These are phyloP conservation scores for Mallotus repandus DNA, from an alignment of 441 rosid species.

Conservation along the genomic window DNA sequence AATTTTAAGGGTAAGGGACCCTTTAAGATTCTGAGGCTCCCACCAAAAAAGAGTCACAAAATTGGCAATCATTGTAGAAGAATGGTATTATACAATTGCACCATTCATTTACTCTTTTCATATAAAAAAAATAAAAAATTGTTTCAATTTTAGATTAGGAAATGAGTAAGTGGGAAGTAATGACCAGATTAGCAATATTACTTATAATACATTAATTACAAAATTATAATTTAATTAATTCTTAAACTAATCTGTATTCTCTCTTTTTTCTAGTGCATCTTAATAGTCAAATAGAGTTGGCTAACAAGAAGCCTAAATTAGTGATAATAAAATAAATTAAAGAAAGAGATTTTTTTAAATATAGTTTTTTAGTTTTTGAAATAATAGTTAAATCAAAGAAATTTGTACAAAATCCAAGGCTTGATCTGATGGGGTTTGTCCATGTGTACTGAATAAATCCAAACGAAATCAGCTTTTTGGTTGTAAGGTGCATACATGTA, in stretches of 20 bases:
- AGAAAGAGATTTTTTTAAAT: not conserved
- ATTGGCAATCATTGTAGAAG: conserved; percentile 47
- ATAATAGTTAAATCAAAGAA: not conserved
- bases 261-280: conserved; percentile 26
- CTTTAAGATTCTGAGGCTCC: conserved; percentile 36
- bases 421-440: conserved; percentile 26
- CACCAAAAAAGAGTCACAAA: conserved; percentile 24
- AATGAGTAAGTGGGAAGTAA: conserved; percentile 40
- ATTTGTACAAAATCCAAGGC: conserved; percentile 27
- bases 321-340: not conserved
- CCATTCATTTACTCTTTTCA: conserved; percentile 17
- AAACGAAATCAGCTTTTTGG: conserved; percentile 32
- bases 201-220: not conserved
- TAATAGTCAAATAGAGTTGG: conserved; percentile 48
- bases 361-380: too few relatives aligned
- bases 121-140: conserved; percentile 5
- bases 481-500: not conserved
- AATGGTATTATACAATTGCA: conserved; percentile 22
- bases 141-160: conserved; percentile 20
- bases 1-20: conserved; percentile 38
- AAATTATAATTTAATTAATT: conserved; percentile 1
- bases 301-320: conserved; percentile 25
- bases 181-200: conserved; percentile 19
- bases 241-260: conserved; percentile 9
- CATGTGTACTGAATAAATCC: conserved; percentile 21